Conservation (phyloP, 1,139 yeast species). For the Magnusiomyces fungicola region DNA sequence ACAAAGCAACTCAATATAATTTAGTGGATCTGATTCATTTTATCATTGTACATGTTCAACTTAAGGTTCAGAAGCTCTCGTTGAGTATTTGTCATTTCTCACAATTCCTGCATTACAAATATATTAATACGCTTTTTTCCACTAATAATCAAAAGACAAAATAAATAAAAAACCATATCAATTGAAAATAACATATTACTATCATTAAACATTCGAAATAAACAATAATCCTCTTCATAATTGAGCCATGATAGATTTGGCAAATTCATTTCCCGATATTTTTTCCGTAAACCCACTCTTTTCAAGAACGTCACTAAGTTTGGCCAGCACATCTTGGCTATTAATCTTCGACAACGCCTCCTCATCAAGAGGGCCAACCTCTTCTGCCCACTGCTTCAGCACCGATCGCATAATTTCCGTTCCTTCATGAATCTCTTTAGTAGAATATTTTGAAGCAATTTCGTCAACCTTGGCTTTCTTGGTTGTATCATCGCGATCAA, state of each 20-base stretch:
- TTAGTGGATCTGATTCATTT: too few relatives aligned
- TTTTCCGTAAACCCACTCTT: constrained; percentile 15
- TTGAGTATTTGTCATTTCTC: too few relatives aligned
- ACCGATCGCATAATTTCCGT: constrained; percentile 47
- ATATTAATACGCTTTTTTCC: too few relatives aligned
- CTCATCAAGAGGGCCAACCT: constrained; percentile 29
- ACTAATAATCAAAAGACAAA: too few relatives aligned
- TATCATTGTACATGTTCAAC: too few relatives aligned
- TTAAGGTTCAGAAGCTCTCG: too few relatives aligned
- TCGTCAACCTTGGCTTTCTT: not conserved
- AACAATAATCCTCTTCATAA: too few relatives aligned
- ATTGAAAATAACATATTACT: not conserved
- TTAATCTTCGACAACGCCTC: constrained; percentile 24
- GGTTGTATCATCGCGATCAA: constrained; percentile 36
- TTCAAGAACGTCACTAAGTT: constrained; percentile 34
- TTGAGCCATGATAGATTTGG: constrained; percentile 19
- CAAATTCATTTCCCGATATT: constrained; percentile 15
- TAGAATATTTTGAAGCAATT: not conserved
- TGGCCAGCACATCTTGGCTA: constrained; percentile 26
- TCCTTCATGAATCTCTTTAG: constrained; percentile 47
- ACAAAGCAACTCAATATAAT: too few relatives aligned
- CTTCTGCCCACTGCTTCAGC: constrained; percentile 54
- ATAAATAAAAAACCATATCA: too few relatives aligned
- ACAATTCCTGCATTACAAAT: too few relatives aligned
- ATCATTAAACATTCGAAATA: too few relatives aligned